Evolutionary conservation across 1,284 basidiomycete species (phyloP).

Genomic region (Malassezia brasiliensis): DNA sequence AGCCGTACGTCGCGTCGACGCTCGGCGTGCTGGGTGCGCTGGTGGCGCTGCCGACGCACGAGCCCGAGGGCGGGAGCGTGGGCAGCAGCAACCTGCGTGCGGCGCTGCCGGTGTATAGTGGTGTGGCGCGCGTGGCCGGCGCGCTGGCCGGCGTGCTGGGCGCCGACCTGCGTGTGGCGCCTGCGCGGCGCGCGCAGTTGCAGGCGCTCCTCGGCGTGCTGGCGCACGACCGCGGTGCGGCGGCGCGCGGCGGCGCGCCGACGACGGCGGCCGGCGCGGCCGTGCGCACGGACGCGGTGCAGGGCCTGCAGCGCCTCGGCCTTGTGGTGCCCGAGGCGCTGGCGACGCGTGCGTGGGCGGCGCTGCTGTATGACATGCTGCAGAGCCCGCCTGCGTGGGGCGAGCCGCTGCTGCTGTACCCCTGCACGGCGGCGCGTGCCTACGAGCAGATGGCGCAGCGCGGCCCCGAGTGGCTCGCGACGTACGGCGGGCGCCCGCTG

Average conservation of each 20-base stretch:
- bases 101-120: conserved; percentile 80
- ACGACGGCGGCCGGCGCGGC: conserved; percentile 52
- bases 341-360: conserved; percentile 32
- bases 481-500: conserved; percentile 80
- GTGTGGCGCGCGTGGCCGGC: conserved; percentile 81
- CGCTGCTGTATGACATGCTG: conserved; percentile 48
- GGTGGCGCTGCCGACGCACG: conserved; percentile 82
- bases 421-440: conserved; percentile 79
- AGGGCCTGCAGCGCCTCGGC: conserved; percentile 87
- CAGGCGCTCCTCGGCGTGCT: conserved; percentile 79
- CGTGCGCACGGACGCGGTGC: conserved; percentile 63
- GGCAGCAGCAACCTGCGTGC: conserved; percentile 70
- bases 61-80: conserved; percentile 80
- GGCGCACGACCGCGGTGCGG: conserved; percentile 69
- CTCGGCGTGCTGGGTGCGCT: conserved; percentile 83
- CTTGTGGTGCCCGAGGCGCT: conserved; percentile 78
- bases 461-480: conserved; percentile 81
- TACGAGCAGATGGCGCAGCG: conserved; percentile 94
- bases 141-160: conserved; percentile 87
- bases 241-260: conserved; percentile 51
- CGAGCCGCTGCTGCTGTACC: conserved; percentile 51
- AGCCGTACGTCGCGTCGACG: conserved; percentile 76
- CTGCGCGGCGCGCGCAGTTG: conserved; percentile 66
- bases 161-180: conserved; percentile 82
- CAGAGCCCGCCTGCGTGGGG: conserved; percentile 54